These are phyloP conservation scores for Kazachstania africana DNA, from an alignment of 805 yeast genomes.

Conservation along the genomic window DNA sequence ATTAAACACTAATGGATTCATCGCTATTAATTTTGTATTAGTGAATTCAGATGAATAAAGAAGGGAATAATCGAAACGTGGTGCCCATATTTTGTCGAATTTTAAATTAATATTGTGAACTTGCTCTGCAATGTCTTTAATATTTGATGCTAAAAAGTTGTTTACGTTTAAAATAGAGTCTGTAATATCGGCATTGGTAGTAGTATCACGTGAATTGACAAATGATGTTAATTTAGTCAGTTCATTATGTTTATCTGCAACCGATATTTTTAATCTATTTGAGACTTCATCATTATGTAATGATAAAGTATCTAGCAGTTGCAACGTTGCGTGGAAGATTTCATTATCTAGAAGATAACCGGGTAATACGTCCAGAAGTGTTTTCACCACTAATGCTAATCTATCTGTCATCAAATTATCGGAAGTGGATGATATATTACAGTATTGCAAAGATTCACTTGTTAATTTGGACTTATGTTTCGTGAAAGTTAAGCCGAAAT, in stretches of 20 bases:
- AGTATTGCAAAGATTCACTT: slow-evolving; percentile 11
- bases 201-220: slow-evolving; percentile 1
- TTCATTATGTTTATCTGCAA: slow-evolving; percentile 39
- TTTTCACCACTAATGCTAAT: slow-evolving; percentile 40
- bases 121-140: slow-evolving; percentile 46
- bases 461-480: slow-evolving; percentile 18
- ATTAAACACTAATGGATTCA: slow-evolving; percentile 72
- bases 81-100: slow-evolving; percentile 64
- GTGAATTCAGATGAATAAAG: slow-evolving; percentile 39
- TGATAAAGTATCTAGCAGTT: slow-evolving; percentile 36
- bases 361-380: slow-evolving; percentile 45
- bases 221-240: slow-evolving; percentile 29
- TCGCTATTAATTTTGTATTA: slow-evolving; percentile 24
- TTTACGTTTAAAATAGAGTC: slow-evolving; percentile 26
- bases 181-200: slow-evolving; percentile 4
- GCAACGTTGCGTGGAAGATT: slow-evolving; percentile 45
- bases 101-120: slow-evolving; percentile 56
- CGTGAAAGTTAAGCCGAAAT: slow-evolving; percentile 29
- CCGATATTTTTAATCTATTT: slow-evolving; percentile 38
- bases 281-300: slow-evolving; percentile 41
- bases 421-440: slow-evolving; percentile 22
- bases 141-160: slow-evolving; percentile 42
- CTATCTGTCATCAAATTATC: slow-evolving; percentile 38
- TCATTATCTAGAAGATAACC: slow-evolving; percentile 61
- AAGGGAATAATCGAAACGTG: slow-evolving; percentile 65